Evolutionary conservation across 805 yeast species (phyloP).

Genomic region (Kodamaea kaohsiungensis): DNA sequence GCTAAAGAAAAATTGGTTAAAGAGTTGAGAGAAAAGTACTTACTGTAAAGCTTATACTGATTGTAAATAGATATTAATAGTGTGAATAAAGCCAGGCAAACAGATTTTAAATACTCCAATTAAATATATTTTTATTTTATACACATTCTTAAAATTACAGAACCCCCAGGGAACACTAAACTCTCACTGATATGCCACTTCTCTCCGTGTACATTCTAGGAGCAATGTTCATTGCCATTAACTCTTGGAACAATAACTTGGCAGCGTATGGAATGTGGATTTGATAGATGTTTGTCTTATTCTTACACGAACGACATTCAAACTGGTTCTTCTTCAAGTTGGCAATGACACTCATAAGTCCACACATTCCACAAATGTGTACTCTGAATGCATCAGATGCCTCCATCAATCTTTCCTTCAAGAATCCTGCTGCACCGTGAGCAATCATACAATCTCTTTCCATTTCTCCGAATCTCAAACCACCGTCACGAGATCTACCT

Average conservation of each 20-base stretch:
- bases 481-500: conserved; percentile 99
- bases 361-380: conserved; percentile 97
- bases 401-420: conserved; percentile 97
- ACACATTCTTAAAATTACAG: conserved; percentile 3
- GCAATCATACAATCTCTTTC: conserved; percentile 99
- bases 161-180: conserved; percentile 20
- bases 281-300: conserved; percentile 97
- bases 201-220: conserved; percentile 97
- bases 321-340: conserved; percentile 96
- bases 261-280: conserved; percentile 99
- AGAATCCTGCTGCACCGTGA: conserved; percentile 98
- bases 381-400: conserved; percentile 99
- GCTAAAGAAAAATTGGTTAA: conserved; percentile 30
- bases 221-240: conserved; percentile 99
- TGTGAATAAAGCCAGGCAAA: no score
- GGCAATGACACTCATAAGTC: conserved; percentile 96
- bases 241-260: conserved; percentile 94
- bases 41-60: conserved; percentile 19
- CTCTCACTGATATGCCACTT: conserved; percentile 12
- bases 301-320: conserved; percentile 98
- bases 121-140: conserved; percentile 6
- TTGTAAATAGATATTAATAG: conserved; percentile 7
- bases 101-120: background rate
- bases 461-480: conserved; percentile 99
- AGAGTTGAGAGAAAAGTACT: conserved; percentile 38